Percentiles rank a stretch among this genome's conserved stretches.
These are phyloP conservation scores for Lophium mytilinum DNA, from an alignment of 495 filamentous ascomycete species.

Conservation along the genomic window DNA sequence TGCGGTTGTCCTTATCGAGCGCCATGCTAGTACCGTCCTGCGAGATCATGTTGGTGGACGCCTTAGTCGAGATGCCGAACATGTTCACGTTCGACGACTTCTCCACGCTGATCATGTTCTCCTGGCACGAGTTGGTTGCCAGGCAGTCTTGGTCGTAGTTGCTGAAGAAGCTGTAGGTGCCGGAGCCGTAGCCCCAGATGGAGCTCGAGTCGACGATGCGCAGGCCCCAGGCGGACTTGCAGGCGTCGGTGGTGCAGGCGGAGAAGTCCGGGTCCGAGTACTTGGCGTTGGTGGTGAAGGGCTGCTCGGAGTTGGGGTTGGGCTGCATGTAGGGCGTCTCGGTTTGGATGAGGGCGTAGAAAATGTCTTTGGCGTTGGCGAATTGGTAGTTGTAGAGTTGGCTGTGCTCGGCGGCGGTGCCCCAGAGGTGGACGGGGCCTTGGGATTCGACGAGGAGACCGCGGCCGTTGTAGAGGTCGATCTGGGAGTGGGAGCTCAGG, in stretches of 20 bases:
- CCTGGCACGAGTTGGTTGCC: constrained; percentile 66
- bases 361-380: constrained; percentile 57
- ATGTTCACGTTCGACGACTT: constrained; percentile 54
- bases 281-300: constrained; percentile 27
- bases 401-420: constrained; percentile 71
- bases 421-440: constrained; percentile 52
- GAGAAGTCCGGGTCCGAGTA: constrained; percentile 35
- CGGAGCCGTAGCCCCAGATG: constrained; percentile 31
- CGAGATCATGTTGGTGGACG: constrained; percentile 76
- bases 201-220: constrained; percentile 32
- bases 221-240: constrained; percentile 48
- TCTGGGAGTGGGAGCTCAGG: constrained; percentile 29
- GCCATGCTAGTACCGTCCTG: constrained; percentile 34
- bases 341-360: constrained; percentile 71
- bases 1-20: constrained; percentile 30
- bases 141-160: constrained; percentile 68
- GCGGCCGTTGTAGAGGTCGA: constrained; percentile 39
- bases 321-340: constrained; percentile 55
- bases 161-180: constrained; percentile 50
- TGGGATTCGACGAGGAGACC: constrained; percentile 47
- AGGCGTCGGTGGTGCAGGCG: constrained; percentile 30
- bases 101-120: constrained; percentile 80
- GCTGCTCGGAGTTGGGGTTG: constrained; percentile 27
- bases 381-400: constrained; percentile 78
- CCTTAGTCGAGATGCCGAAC: constrained; percentile 81